Percentiles rank a stretch among this genome's conserved stretches.
These are phyloP conservation scores for Solanum tarapatanum DNA, from an alignment of 257 asterid genomes.

Conservation along the genomic window DNA sequence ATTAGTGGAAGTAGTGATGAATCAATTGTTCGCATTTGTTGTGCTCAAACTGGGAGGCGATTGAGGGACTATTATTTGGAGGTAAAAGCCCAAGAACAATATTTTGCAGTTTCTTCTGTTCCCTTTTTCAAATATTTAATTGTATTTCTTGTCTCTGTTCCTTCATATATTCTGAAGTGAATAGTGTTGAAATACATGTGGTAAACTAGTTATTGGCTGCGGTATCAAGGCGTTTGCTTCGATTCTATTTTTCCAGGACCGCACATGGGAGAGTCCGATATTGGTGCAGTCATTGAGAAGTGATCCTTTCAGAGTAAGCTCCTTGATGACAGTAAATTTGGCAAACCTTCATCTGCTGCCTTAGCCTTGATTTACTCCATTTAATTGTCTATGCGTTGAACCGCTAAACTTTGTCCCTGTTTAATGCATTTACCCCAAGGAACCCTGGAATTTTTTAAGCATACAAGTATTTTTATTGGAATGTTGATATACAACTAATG, in stretches of 20 bases:
- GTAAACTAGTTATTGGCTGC: not conserved
- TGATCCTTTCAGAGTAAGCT: conserved; percentile 73
- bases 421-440: not conserved
- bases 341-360: not conserved
- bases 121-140: not conserved
- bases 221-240: not conserved
- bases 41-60: conserved; percentile 73
- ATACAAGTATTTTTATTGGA: not conserved
- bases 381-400: not conserved
- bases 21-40: conserved; percentile 47
- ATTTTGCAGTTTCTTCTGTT: not conserved
- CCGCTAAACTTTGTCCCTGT: not conserved
- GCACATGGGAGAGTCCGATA: conserved; percentile 27
- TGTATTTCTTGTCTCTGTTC: not conserved
- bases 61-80: conserved; percentile 44
- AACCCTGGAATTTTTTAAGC: not conserved
- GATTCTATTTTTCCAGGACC: conserved; percentile 23
- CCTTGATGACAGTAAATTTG: not conserved
- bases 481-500: not conserved
- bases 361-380: not conserved
- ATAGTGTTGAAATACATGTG: not conserved
- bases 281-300: conserved; percentile 73
- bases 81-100: conserved; percentile 21
- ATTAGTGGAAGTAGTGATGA: conserved; percentile 79
- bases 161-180: not conserved